A percentile compares a stretch with the other conserved stretches of the same genome.
phyloP scores from a whole-genome alignment of 208 protist species.

The Crithidia acanthocephali region DNA sequence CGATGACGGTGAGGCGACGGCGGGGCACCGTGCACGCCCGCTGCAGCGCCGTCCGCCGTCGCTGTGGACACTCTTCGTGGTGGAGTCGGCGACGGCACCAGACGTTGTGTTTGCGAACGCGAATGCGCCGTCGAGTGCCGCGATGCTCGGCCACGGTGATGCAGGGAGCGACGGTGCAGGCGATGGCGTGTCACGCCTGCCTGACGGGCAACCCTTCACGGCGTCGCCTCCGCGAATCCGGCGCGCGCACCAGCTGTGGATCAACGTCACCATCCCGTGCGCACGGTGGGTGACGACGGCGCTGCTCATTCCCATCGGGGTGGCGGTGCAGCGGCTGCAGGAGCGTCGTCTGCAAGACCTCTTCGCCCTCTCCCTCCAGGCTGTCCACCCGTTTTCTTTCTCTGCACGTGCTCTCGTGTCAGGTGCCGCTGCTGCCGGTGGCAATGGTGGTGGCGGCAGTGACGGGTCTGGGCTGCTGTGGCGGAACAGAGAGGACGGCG shows the following conservation, averaged over 20 bases:
- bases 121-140: slow-evolving; percentile 4
- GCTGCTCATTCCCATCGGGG: slow-evolving; percentile 71
- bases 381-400: neutral
- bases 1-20: neutral
- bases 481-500: slow-evolving; percentile 4
- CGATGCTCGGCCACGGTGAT: neutral
- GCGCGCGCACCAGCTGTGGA: slow-evolving; percentile 46
- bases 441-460: neutral
- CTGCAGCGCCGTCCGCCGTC: slow-evolving; percentile 17
- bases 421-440: neutral
- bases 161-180: too few relatives aligned
- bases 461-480: slow-evolving; percentile 5
- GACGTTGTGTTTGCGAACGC: slow-evolving; percentile 33
- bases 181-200: too few relatives aligned
- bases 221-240: neutral
- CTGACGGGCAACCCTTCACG: too few relatives aligned
- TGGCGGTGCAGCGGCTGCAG: slow-evolving; percentile 73
- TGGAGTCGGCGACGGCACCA: slow-evolving; percentile 17
- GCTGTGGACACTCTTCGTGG: slow-evolving; percentile 25
- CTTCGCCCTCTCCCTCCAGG: slow-evolving; percentile 23
- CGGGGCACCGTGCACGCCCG: neutral
- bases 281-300: slow-evolving; percentile 81
- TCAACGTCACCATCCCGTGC: slow-evolving; percentile 72
- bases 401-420: neutral
- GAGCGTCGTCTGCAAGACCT: slow-evolving; percentile 56